Base-by-base conservation (phyloP, 106 monocot species). In the Dendrobium catenatum region DNA sequence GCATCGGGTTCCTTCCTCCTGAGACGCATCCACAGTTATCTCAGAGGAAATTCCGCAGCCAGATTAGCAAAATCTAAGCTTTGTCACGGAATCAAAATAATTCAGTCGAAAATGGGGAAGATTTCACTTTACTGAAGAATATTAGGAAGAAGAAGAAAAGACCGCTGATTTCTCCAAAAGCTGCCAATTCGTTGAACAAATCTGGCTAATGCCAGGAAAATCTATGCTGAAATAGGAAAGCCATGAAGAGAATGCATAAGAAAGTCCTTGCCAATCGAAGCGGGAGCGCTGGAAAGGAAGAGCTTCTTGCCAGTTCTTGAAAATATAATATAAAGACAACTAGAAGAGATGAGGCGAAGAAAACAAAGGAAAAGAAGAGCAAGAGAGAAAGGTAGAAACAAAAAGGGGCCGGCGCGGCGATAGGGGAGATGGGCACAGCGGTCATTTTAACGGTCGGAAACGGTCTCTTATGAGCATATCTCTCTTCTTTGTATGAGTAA, bases 361-460 rank as follows among this genome's bases (percentile, higher is more conserved):
- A 43, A 74, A 44, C 13, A 51, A 51, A 15, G 51, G 15, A 51
- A 46, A 46, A 46, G 0, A 15, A 51, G 51, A 51, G 51, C 51
- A 13, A 29, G 74, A 49, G 76, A 27, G 27, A 51, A 26, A 76
- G 49, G 26, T 1, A 4, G 27, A 9, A 49, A 48, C 19, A 18
- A 44, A 77, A 20, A 55, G 2, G 3, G 31, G 37, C 29, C 46
- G 78, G 78, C 77, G 59, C 19, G 59, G 58, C 17, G 78, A 61
- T 37, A 13, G 37, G 9, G 76, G 22, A 56, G 56, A 78, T 37
- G 78, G 78, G 78, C 41, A 59, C 9, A 59, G 59, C 58, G 78
- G 78, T 58, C 55, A 37, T 79, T 79, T 79, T 49, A 76, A 76
- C 74, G 74, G 74, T 42, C 74, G 74, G 19, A 20, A 74, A 43